phyloP scores from a whole-genome alignment of 2,329 filamentous ascomycete species.

The Stagonosporopsis cucurbitacearum region DNA sequence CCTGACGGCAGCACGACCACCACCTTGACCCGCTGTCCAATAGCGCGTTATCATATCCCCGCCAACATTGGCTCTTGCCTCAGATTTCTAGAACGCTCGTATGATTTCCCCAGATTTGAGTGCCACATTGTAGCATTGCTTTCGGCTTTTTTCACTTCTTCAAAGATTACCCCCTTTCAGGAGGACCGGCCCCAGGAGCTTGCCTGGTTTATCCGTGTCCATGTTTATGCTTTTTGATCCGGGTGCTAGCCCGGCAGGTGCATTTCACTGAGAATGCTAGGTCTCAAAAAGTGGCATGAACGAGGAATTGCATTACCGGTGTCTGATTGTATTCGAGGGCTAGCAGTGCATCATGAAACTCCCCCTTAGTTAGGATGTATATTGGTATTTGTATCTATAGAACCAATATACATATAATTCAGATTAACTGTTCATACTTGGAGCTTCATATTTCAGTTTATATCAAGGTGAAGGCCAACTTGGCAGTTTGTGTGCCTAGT shows the following conservation, averaged over 20 bases:
- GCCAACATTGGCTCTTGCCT: constrained; percentile 4
- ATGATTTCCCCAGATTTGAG: not conserved
- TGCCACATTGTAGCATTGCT: constrained; percentile 13
- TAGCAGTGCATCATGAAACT: constrained; percentile 1
- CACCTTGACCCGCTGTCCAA: constrained; percentile 4
- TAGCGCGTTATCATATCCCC: not conserved
- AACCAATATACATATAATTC: not conserved
- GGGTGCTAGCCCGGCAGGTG: constrained; percentile 38
- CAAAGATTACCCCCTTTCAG: constrained; percentile 43
- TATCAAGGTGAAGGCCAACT: too few relatives aligned
- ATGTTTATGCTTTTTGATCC: constrained; percentile 39
- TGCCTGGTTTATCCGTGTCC: constrained; percentile 29
- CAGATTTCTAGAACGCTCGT: constrained; percentile 5
- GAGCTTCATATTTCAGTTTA: too few relatives aligned
- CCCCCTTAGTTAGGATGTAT: not conserved
- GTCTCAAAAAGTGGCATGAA: constrained; percentile 24
- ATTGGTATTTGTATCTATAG: constrained; percentile 3
- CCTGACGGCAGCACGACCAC: constrained; percentile 17
- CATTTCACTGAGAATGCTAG: constrained; percentile 20
- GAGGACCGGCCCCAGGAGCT: constrained; percentile 39
- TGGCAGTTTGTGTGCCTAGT: too few relatives aligned
- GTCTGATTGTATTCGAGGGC: constrained; percentile 2
- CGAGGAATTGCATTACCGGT: constrained; percentile 12
- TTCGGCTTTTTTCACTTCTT: constrained; percentile 31
- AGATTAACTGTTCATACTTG: not conserved